Base-by-base conservation (phyloP, 164 flowering plant genomes). In the Macadamia tetraphylla region DNA sequence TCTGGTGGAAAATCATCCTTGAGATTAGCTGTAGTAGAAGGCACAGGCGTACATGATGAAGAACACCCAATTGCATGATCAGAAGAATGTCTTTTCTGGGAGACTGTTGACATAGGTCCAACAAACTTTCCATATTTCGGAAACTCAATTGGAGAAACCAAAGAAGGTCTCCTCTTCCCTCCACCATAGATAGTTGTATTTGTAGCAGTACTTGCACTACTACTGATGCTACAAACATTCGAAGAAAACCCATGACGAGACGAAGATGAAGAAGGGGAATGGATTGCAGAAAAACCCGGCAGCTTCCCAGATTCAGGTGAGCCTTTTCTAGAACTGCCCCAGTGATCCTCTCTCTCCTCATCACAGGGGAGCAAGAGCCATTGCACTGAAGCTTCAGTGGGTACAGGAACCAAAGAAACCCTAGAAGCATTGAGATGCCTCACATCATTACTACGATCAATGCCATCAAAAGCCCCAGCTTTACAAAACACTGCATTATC, bases 351-450 rank as follows among this genome's bases (percentile, higher is more conserved):
- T 46, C 7, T 82, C 58, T 64, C 77, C 59, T 66, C 74, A 14
- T 66, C 67, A 64, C 79, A 71, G 1, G 96, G 94, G 13, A 96
- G 85, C 70, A 73, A 72, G 1, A 82, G 75, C 96, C 96, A 93
- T 9, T 71, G 75, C 80, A 93, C 67, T 12, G 91, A 88, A 56
- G 94, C 98, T 68, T 87, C 90, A 61, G 68, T 67, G 48, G 87
- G 92, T 32, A 75, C 67, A 65, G 88, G 87, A 31, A 83, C 60
- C 35, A 72, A 48, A 29, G 83, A 80, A 8, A 63, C 71, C 48
- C 76, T 68, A 60, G 59, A 66, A 67, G 43, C 55, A 6, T 48
- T 49, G 61, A 70, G 52, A 29, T 18, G 48, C 42, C 67, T 71
- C 18, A 9, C 3, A 15, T 11, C 74, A 65, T 40, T 59, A 13